phyloP scores from a whole-genome alignment of 1,284 basidiomycete species.

The Tranzscheliella williamsii region DNA sequence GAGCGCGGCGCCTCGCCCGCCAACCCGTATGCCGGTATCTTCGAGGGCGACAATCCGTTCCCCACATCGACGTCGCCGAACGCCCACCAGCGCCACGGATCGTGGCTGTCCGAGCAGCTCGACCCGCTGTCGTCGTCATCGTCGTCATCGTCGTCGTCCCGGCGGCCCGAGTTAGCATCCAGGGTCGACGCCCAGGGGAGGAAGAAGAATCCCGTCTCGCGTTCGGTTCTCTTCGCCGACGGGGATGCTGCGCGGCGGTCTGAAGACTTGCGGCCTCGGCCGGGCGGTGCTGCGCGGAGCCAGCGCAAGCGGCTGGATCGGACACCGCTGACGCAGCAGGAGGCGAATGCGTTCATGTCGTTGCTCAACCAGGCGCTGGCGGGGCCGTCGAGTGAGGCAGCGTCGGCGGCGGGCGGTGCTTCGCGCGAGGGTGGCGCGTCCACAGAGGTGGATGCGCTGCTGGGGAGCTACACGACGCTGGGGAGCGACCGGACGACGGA shows the following conservation, averaged over 20 bases:
- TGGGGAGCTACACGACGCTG: constrained; percentile 30
- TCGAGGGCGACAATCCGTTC: constrained; percentile 26
- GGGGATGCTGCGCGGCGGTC: background rate
- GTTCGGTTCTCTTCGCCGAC: constrained; percentile 34
- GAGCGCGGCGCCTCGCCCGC: background rate
- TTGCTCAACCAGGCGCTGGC: constrained; percentile 23
- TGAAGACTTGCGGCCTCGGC: background rate
- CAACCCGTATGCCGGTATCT: constrained; percentile 24
- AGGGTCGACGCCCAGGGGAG: background rate
- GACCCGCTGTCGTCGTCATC: constrained; percentile 14
- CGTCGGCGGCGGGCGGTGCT: background rate
- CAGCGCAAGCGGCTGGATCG: constrained; percentile 16
- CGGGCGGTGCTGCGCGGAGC: no score
- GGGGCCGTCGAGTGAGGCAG: constrained; percentile 1
- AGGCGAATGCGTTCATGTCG: constrained; percentile 29
- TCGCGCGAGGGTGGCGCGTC: background rate
- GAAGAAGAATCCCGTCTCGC: constrained; percentile 7
- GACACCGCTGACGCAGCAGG: constrained; percentile 23
- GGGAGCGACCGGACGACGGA: constrained; percentile 17
- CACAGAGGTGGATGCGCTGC: constrained; percentile 6
- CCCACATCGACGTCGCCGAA: constrained; percentile 7
- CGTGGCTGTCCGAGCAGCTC: constrained; percentile 26
- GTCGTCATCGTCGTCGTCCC: background rate
- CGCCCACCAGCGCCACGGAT: no score
- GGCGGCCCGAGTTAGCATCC: background rate